A percentile compares a stretch with the other conserved stretches of the same genome.
phyloP scores from a whole-genome alignment of 2,329 filamentous ascomycete species.

The Talaromyces sp. region DNA sequence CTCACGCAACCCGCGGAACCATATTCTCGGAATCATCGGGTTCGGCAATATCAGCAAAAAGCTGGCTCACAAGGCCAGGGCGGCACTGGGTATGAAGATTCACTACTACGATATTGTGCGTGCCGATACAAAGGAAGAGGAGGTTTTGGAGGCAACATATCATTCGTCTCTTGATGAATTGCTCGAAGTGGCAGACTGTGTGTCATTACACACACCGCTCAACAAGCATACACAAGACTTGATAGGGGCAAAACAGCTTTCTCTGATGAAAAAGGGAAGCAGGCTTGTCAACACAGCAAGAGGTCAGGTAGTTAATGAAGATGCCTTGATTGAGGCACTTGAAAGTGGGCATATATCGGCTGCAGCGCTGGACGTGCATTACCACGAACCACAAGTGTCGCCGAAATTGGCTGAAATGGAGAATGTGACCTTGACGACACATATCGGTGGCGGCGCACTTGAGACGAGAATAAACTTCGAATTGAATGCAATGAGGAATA shows the following conservation, averaged over 20 bases:
- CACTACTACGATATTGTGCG: slow-evolving; percentile 48
- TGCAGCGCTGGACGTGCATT: slow-evolving; percentile 15
- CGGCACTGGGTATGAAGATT: slow-evolving; percentile 62
- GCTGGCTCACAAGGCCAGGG: slow-evolving; percentile 53
- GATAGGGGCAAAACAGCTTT: slow-evolving; percentile 39
- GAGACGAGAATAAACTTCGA: slow-evolving; percentile 8
- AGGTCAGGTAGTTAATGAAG: slow-evolving; percentile 46
- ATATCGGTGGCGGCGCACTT: slow-evolving; percentile 3
- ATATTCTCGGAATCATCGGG: slow-evolving; percentile 61
- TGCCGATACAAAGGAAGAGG: slow-evolving; percentile 33
- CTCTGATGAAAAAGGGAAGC: slow-evolving; percentile 42
- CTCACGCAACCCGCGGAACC: slow-evolving; percentile 58
- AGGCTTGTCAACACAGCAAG: slow-evolving; percentile 49
- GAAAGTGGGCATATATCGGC: slow-evolving; percentile 41
- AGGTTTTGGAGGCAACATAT: slow-evolving; percentile 34
- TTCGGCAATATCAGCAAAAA: slow-evolving; percentile 61
- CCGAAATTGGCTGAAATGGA: slow-evolving; percentile 3
- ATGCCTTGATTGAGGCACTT: slow-evolving; percentile 42
- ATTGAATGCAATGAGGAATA: slow-evolving; percentile 8
- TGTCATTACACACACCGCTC: slow-evolving; percentile 44
- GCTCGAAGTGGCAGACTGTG: slow-evolving; percentile 39
- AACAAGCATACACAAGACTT: slow-evolving; percentile 26
- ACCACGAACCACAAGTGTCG: slow-evolving; percentile 4
- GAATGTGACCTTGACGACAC: slow-evolving; percentile 5
- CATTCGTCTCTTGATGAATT: slow-evolving; percentile 39